Percentiles rank a stretch among this genome's conserved stretches.
Evolutionary conservation across 176 grass and related monocot species (phyloP).

Genomic region (Zizania latifolia): DNA sequence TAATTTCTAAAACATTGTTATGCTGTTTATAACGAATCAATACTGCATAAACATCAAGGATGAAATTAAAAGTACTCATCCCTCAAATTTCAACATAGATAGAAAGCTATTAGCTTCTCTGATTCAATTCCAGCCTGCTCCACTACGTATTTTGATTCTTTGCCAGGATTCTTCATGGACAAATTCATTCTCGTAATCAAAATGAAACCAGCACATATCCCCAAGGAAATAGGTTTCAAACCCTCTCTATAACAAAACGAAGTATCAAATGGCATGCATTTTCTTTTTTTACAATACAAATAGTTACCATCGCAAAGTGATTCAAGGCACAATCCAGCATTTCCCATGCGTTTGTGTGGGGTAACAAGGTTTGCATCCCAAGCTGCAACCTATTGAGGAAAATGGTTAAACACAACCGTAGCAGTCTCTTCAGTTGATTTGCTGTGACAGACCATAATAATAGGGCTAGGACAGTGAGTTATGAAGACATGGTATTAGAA

Average conservation of each 20-base stretch:
- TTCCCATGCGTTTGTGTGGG: constrained; percentile 93
- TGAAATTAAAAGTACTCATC: not conserved
- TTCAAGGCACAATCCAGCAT: constrained; percentile 66
- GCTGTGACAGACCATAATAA: not conserved
- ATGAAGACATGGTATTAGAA: not conserved
- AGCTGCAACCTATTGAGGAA: constrained; percentile 57
- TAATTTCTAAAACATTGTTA: not conserved
- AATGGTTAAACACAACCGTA: not conserved
- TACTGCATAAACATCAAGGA: not conserved
- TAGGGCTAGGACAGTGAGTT: not conserved
- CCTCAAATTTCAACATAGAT: not conserved
- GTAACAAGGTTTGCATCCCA: constrained; percentile 98
- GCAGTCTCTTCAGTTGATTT: not conserved
- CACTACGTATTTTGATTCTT: constrained; percentile 16
- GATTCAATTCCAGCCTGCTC: not conserved
- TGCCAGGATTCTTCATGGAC: not conserved
- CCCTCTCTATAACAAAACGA: not conserved
- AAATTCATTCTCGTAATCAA: not conserved
- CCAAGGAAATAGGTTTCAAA: not conserved
- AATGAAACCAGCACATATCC: constrained; percentile 9
- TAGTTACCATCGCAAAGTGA: constrained; percentile 79
- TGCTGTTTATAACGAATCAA: not conserved
- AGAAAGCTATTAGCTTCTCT: not conserved
- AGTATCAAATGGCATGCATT: not conserved
- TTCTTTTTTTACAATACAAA: constrained; percentile 8